A percentile compares a stretch with the other conserved stretches of the same genome.
Conservation (phyloP, 106 monocot genomes). For the Allium cepa region DNA sequence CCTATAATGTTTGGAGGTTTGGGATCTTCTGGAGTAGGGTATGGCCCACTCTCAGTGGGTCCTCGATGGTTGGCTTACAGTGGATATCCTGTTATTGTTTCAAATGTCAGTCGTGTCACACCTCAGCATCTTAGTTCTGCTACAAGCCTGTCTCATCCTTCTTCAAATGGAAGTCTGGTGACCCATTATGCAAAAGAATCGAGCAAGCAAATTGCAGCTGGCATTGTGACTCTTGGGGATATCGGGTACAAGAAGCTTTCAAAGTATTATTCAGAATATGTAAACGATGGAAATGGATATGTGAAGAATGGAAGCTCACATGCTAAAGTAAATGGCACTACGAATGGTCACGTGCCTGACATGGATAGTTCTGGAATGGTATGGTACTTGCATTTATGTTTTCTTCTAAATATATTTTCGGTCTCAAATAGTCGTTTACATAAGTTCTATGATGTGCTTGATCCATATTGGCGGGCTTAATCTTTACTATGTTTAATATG, state of each 20-base stretch:
- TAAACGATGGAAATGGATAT: conserved; percentile 43
- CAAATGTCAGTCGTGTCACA: conserved; percentile 50
- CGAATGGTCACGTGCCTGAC: conserved; percentile 25
- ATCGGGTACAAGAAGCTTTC: conserved; percentile 87
- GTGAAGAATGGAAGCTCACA: conserved; percentile 29
- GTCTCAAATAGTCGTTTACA: not conserved
- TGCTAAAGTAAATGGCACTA: conserved; percentile 27
- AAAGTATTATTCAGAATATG: conserved; percentile 62
- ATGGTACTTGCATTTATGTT: conserved; percentile 1
- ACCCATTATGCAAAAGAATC: conserved; percentile 93
- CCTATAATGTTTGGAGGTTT: conserved; percentile 35
- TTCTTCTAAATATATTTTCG: not conserved
- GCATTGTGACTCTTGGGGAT: conserved; percentile 84
- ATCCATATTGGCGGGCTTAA: no score
- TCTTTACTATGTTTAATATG: no score
- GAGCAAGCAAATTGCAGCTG: conserved; percentile 84
- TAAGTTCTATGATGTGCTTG: not conserved
- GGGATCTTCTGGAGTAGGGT: conserved; percentile 51
- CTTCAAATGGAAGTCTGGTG: conserved; percentile 63
- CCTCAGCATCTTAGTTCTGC: conserved; percentile 43
- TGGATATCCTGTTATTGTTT: conserved; percentile 58
- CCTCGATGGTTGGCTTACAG: conserved; percentile 89
- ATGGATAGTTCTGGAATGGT: conserved; percentile 77
- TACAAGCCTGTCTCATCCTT: conserved; percentile 16
- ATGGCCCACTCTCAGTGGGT: conserved; percentile 92